phyloP scores from a whole-genome alignment of 257 asterid species.

The Solanum pimpinellifolium region DNA sequence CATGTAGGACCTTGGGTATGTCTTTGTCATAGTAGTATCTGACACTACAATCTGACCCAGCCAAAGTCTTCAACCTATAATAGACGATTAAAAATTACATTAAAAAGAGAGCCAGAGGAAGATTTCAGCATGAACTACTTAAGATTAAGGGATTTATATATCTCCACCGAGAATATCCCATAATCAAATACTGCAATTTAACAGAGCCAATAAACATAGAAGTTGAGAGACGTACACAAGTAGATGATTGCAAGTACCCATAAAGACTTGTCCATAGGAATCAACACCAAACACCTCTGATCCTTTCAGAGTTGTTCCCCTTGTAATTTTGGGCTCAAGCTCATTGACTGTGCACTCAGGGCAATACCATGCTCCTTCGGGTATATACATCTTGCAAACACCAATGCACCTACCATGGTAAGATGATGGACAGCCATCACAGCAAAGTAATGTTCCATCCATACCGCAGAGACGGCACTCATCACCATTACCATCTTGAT shows the following conservation, averaged over 20 bases:
- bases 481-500: slow-evolving; percentile 69
- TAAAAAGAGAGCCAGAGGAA: neutral
- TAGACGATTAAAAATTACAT: slow-evolving; percentile 3
- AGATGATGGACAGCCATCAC: slow-evolving; percentile 84
- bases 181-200: neutral
- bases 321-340: slow-evolving; percentile 34
- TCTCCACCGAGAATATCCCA: neutral
- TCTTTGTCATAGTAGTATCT: slow-evolving; percentile 51
- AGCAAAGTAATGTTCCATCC: slow-evolving; percentile 79
- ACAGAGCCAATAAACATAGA: slow-evolving; percentile 2
- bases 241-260: slow-evolving; percentile 68
- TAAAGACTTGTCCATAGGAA: slow-evolving; percentile 44
- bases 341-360: slow-evolving; percentile 65
- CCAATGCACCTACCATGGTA: slow-evolving; percentile 84
- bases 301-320: slow-evolving; percentile 47
- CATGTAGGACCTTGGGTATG: slow-evolving; percentile 42
- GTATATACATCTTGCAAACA: slow-evolving; percentile 51
- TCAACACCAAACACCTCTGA: slow-evolving; percentile 57
- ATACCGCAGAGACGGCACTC: slow-evolving; percentile 87
- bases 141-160: neutral
- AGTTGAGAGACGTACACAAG: slow-evolving; percentile 56
- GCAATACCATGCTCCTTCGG: slow-evolving; percentile 74
- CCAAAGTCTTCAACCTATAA: slow-evolving; percentile 46
- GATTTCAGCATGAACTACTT: slow-evolving; percentile 2
- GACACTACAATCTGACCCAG: slow-evolving; percentile 20